Base-by-base conservation (phyloP, 2,329 filamentous ascomycete species). In the Madurella fahalii region DNA sequence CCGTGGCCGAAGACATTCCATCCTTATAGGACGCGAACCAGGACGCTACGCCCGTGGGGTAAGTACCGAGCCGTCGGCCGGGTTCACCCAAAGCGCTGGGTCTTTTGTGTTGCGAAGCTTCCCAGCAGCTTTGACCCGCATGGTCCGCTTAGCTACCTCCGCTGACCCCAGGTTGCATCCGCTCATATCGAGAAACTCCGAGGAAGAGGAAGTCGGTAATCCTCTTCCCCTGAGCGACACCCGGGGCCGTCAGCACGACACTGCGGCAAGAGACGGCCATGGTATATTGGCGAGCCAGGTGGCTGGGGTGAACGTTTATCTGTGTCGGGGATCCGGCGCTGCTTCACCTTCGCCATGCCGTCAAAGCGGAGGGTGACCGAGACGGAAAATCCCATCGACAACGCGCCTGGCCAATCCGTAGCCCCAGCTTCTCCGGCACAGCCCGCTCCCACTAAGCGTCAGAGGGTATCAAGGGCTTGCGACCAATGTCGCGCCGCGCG, bases 401-500 rank as follows among this genome's bases (percentile, higher is more conserved):
- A 15, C 25, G 4, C 39, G 1, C 40, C 25, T 17, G 9, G 17
- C 34, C 46, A 32, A n/a, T 30, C 58, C 17, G 43, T 50, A n/a
- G 25, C 31, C 34, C 51, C 56, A 25, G n/a, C 49, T n/a, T 49
- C 53, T 11, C 39, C 46, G 15, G 50, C 43, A 49, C 51, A 49
- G 12, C 58, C 67, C 25, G 61, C 67, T 40, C 71, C 71, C 34
- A 63, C 69, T 60, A 87, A 86, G 68, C 77, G 84, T 40, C 83
- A 84, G 62, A 75, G 85, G 55, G 84, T 87, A 8, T 87, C 84
- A 30, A 75, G 84, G 58, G 85, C 85, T 34, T 89, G 85, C 69
- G 84, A 89, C 63, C 83, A 83, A 61, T 89, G 85, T 65, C 79
- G 85, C 45, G 76, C 77, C 13, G 83, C 83, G 48, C 80, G 85